Percentiles rank a stretch among this genome's conserved stretches.
Conservation (phyloP, 2,329 filamentous ascomycete species). For the Lasiodiplodia sp. region DNA sequence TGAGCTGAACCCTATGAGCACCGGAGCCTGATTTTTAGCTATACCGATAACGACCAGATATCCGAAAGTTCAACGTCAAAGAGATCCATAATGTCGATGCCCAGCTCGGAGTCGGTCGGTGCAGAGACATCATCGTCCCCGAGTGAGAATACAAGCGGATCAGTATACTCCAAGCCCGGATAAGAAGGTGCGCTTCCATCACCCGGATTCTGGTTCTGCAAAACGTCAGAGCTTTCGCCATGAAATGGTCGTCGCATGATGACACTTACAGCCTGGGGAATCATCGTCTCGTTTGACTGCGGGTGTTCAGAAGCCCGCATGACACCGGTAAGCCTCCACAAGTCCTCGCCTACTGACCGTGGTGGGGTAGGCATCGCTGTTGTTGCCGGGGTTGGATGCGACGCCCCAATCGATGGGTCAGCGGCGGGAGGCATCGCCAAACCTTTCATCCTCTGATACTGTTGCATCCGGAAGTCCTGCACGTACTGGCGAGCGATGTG, state of each 20-base stretch:
- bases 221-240: background rate
- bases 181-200: background rate
- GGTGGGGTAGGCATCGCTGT: background rate
- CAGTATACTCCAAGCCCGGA: background rate
- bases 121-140: background rate
- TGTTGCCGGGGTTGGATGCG: background rate
- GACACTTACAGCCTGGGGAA: background rate
- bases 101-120: background rate
- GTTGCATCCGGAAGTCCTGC: slow-evolving; percentile 15
- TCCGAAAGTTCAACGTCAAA: background rate
- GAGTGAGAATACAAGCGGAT: background rate
- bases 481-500: slow-evolving; percentile 54
- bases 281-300: background rate
- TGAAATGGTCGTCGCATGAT: no score
- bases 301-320: background rate
- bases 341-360: background rate
- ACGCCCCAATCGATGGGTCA: no score
- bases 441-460: background rate
- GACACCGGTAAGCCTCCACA: background rate
- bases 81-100: background rate
- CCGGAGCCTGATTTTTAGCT: background rate
- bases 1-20: no score
- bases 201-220: background rate
- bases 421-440: background rate
- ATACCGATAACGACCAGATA: background rate